These are phyloP conservation scores for Hawksworthiomyces lignivorus DNA, from an alignment of 2,329 filamentous ascomycete genomes.

Conservation along the genomic window DNA sequence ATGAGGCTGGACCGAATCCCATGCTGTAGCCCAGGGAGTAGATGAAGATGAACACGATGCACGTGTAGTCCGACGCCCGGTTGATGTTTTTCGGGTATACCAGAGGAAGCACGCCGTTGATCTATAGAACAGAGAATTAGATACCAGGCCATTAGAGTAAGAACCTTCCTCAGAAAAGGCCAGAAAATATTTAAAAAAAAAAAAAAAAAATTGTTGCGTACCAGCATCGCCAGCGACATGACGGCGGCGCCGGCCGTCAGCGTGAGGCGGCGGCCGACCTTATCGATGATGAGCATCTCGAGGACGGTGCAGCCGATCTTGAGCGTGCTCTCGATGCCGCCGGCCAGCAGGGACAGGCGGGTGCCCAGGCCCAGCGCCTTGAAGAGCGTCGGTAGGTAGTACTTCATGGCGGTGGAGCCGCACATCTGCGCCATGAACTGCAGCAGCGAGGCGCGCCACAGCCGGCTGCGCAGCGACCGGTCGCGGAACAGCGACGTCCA, in stretches of 20 bases:
- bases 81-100: conserved; percentile 43
- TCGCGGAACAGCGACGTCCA: conserved; percentile 44
- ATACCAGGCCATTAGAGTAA: too few relatives aligned
- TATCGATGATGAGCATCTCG: conserved; percentile 50
- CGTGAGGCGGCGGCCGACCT: conserved; percentile 40
- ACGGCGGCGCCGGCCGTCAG: conserved; percentile 40
- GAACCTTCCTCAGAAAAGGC: too few relatives aligned
- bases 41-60: conserved; percentile 49
- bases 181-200: background rate
- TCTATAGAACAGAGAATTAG: too few relatives aligned
- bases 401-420: conserved; percentile 53
- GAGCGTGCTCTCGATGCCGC: conserved; percentile 48
- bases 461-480: conserved; percentile 37
- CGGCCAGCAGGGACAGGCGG: conserved; percentile 41
- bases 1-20: conserved; percentile 48
- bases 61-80: conserved; percentile 38
- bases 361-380: conserved; percentile 40
- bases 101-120: conserved; percentile 46
- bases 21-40: conserved; percentile 52
- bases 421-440: conserved; percentile 56
- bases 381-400: conserved; percentile 49
- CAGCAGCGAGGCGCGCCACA: conserved; percentile 49
- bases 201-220: conserved; percentile 21
- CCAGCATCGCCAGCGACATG: conserved; percentile 47
- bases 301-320: conserved; percentile 50